Evolutionary conservation across 331 rosid genomes (phyloP).

Genomic region (Prunus yedoensis): DNA sequence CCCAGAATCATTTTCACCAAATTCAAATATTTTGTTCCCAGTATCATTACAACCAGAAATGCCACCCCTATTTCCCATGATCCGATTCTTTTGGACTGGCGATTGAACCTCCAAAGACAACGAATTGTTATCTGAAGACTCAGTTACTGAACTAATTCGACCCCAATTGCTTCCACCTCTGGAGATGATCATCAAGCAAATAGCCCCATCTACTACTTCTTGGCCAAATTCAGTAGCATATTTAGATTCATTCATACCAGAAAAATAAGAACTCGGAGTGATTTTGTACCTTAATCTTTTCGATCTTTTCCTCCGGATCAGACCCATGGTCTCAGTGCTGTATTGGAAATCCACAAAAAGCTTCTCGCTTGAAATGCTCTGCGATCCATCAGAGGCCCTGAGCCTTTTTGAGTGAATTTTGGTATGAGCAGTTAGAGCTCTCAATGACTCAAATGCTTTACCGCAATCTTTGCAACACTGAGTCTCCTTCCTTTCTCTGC

Average conservation of each 20-base stretch:
- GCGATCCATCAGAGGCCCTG: constrained; percentile 5
- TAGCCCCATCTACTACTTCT: constrained; percentile 42
- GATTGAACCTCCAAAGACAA: constrained; percentile 27
- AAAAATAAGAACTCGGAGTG: constrained; percentile 13
- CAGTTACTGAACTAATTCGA: constrained; percentile 25
- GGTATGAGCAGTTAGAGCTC: constrained; percentile 26
- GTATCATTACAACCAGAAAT: constrained; percentile 1
- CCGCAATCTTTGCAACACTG: constrained; percentile 32
- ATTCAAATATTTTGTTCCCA: constrained; percentile 14
- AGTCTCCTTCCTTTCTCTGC: constrained; percentile 22
- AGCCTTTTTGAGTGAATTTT: constrained; percentile 21
- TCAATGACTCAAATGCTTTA: constrained; percentile 30
- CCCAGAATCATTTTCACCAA: constrained; percentile 8
- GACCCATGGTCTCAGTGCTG: constrained; percentile 12
- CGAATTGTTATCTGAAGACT: constrained; percentile 36
- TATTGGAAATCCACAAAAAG: constrained; percentile 16
- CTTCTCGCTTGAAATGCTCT: constrained; percentile 14
- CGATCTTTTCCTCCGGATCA: constrained; percentile 44
- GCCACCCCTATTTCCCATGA: background rate
- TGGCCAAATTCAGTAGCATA: constrained; percentile 20
- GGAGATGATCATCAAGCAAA: constrained; percentile 50
- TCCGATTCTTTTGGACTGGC: constrained; percentile 5
- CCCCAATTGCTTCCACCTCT: constrained; percentile 32
- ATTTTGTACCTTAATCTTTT: constrained; percentile 36
- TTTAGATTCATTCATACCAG: constrained; percentile 24